Evolutionary conservation across 1,284 basidiomycete genomes (phyloP), one percentile per base, ranked within the genome.

Genomic region (Abortiporus biennis): DNA sequence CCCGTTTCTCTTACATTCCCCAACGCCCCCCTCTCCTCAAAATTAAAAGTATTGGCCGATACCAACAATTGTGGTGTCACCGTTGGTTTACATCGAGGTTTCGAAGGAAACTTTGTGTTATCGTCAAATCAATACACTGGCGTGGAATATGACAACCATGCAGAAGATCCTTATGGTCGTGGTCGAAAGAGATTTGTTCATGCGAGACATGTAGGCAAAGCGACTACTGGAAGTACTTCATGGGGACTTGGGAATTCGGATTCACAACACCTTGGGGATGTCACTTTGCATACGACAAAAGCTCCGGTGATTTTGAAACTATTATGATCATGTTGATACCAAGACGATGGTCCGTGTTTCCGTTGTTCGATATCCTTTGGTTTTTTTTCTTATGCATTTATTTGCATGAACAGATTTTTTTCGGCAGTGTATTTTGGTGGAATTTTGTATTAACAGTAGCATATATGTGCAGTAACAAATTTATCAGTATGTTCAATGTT

Each of bases 91-190:
- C 56, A 65, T 27, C 47, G 56, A 16, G 61, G 71, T 4, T 75
- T 61, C 47, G 70, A 78, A 48, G 76, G 72, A 8, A 43, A 31
- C 1, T 68, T 72, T 51, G 20, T 33, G 9, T 39, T 53, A 12
- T 43, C 45, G 9, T 40, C 46, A 20, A 22, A 20, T 1, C n/a
- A 22, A 23, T 32, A 40, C 15, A 21, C 24, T 13, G 40, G 46
- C n/a, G 16, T 38, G n/a, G 21, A 39, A 12, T 16, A 48, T 19
- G 32, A 37, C 12, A 34, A 40, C 23, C 19, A 46, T 32, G 21
- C 8, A n/a, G 5, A 6, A 23, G 54, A 55, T 40, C 55, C 55
- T 2, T 27, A 43, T 1, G 43, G 45, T 5, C 34, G 16, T 3
- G 47, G 44, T 4, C 25, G 53, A 12, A 36, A 9, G 9, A 42